Conservation (phyloP, 345 rosid genomes). For the Arabis alpina region DNA sequence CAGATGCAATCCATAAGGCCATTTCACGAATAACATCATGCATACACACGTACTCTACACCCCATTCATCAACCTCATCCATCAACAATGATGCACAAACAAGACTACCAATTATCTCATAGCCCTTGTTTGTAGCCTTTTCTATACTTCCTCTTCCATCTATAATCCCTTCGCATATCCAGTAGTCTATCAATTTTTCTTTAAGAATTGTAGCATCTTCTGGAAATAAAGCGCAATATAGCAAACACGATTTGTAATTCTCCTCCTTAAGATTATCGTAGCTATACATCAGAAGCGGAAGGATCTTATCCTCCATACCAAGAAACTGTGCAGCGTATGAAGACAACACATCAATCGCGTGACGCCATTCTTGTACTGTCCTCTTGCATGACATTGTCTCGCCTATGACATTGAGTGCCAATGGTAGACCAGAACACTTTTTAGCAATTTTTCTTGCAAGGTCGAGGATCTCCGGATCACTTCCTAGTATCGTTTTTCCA, state of each 20-base stretch:
- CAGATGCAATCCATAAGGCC: conserved; percentile 46
- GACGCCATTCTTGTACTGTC: conserved; percentile 40
- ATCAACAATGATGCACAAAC: conserved; percentile 34
- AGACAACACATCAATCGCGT: conserved; percentile 38
- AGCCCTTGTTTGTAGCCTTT: conserved; percentile 26
- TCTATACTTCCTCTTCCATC: no score
- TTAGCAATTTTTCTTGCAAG: conserved; percentile 34
- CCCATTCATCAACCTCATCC: background rate
- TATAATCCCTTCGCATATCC: no score
- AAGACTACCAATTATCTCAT: conserved; percentile 33
- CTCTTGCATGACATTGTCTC: conserved; percentile 44
- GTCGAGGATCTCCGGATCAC: conserved; percentile 27
- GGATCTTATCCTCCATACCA: conserved; percentile 38
- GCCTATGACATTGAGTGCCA: conserved; percentile 45
- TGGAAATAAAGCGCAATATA: no score
- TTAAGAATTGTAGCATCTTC: no score
- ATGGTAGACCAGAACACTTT: conserved; percentile 46
- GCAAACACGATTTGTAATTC: no score
- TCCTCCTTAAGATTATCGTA: no score
- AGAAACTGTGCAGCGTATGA: conserved; percentile 23
- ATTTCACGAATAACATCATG: conserved; percentile 54
- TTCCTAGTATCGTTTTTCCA: background rate
- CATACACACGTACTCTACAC: conserved; percentile 31
- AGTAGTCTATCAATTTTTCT: no score
- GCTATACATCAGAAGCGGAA: no score